Percentiles rank a stretch among this genome's conserved stretches.
phyloP scores from a whole-genome alignment of 768 basidiomycete species.

The Suillus decipiens region DNA sequence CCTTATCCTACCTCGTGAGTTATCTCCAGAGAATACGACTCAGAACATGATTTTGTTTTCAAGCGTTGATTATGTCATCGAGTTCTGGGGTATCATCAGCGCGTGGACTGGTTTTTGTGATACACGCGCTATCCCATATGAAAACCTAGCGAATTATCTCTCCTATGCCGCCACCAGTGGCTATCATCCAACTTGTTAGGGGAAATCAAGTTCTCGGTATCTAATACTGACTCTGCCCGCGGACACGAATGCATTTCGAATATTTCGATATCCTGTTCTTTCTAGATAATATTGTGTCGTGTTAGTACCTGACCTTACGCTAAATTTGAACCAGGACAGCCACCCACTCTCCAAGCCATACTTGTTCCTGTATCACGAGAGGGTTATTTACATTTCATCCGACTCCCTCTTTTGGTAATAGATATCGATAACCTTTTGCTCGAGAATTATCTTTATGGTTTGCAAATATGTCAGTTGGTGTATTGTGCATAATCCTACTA shows the following conservation, averaged over 20 bases:
- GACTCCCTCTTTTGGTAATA: background rate
- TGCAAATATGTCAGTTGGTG: too few relatives aligned
- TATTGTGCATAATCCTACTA: too few relatives aligned
- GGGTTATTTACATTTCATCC: background rate
- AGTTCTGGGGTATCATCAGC: slow-evolving; percentile 23
- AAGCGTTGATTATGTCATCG: slow-evolving; percentile 23
- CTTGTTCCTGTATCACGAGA: background rate
- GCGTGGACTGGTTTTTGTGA: slow-evolving; percentile 28
- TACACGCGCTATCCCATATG: slow-evolving; percentile 24
- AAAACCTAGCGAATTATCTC: slow-evolving; percentile 25
- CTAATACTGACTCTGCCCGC: background rate
- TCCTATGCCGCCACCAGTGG: slow-evolving; percentile 22
- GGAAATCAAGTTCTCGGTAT: background rate
- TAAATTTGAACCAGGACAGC: background rate
- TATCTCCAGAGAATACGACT: background rate
- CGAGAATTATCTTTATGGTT: background rate
- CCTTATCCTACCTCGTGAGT: slow-evolving; percentile 25
- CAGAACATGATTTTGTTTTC: background rate
- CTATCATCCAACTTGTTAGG: slow-evolving; percentile 20
- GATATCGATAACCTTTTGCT: background rate
- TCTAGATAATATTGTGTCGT: background rate
- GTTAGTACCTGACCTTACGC: background rate
- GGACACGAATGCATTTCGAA: background rate
- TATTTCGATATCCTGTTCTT: background rate
- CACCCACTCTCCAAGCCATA: background rate